phyloP scores from a whole-genome alignment of 176 grass and related monocot species.

The Coix lacrymajobi region DNA sequence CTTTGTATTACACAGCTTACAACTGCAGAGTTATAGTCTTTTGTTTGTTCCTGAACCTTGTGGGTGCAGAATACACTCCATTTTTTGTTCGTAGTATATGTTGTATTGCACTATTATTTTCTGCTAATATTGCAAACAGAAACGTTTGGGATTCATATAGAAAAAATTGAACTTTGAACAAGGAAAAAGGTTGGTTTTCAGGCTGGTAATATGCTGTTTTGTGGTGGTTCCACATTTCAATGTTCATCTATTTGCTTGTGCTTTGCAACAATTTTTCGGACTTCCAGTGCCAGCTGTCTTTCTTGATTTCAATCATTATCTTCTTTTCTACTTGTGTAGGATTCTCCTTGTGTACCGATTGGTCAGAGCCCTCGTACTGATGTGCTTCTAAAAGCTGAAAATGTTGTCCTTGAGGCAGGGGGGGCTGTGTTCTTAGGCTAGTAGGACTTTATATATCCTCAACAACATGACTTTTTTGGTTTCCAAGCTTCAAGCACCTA shows the following conservation, averaged over 20 bases:
- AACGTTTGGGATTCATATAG: neutral
- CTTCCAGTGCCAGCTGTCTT: neutral
- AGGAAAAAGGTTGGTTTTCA: neutral
- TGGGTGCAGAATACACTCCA: neutral
- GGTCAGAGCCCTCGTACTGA: constrained; percentile 71
- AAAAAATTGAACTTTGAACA: neutral
- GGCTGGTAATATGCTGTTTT: neutral
- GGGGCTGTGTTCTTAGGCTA: constrained; percentile 79
- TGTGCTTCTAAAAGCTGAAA: constrained; percentile 82
- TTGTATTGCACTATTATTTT: neutral
- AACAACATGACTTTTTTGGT: neutral
- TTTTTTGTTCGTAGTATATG: too few species aligned
- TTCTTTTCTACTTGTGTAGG: constrained; percentile 44
- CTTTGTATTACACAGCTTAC: constrained; percentile 2
- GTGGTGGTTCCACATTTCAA: neutral
- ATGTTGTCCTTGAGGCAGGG: constrained; percentile 63
- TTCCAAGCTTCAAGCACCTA: neutral
- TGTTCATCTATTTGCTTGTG: neutral
- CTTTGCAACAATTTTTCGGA: neutral
- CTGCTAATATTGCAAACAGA: neutral
- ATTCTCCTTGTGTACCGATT: constrained; percentile 61
- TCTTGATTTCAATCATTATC: constrained; percentile 9
- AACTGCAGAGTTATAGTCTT: neutral
- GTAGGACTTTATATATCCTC: constrained; percentile 97
- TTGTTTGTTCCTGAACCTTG: neutral